Conservation (phyloP, 148 eudicot species). For the Hydrangea macrophylla region DNA sequence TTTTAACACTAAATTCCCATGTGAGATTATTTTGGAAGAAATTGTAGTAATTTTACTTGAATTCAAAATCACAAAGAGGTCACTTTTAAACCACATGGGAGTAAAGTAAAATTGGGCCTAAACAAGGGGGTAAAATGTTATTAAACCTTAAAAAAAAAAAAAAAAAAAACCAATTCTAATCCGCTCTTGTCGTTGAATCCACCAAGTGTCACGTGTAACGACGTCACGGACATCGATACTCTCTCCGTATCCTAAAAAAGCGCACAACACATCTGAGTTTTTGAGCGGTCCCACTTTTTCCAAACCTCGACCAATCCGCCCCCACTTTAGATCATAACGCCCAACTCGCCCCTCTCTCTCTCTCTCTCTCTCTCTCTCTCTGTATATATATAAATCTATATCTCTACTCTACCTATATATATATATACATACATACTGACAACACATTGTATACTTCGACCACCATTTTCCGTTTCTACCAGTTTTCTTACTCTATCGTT, state of each 20-base stretch:
- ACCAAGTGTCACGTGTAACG: neutral
- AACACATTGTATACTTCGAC: no score
- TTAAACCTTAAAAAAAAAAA: no score
- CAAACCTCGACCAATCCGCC: constrained; percentile 3
- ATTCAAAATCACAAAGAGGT: no score
- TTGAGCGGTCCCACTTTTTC: neutral
- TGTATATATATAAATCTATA: neutral
- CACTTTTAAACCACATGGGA: no score
- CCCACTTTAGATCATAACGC: neutral
- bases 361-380: neutral
- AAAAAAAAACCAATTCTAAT: neutral
- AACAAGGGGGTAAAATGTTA: no score
- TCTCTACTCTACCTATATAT: no score
- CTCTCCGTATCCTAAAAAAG: neutral
- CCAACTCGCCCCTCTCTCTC: neutral
- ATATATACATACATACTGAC: no score
- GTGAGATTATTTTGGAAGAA: no score
- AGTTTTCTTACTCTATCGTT: neutral
- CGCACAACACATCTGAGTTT: neutral
- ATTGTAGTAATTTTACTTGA: no score
- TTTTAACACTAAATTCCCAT: no score
- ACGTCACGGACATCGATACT: neutral
- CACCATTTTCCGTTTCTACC: neutral
- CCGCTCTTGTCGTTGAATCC: neutral
- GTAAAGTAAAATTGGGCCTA: no score